Evolutionary conservation across 164 flowering plant genomes (phyloP).

Genomic region (Dillenia turbinata): DNA sequence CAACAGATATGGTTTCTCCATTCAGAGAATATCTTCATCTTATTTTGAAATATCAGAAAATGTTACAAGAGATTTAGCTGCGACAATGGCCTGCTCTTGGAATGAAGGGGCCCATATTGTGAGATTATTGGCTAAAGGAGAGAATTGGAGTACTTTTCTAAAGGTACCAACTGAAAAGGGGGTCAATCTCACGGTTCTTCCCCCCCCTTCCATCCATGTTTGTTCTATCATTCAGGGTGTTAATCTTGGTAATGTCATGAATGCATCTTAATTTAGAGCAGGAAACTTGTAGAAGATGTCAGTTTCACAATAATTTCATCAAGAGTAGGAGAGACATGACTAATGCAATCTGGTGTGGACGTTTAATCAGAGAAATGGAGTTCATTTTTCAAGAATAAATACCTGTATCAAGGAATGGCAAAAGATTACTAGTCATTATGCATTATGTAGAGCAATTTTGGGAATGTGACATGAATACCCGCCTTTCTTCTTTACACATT

Average conservation of each 20-base stretch:
- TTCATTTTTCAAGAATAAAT: too few relatives aligned
- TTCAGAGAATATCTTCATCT: constrained; percentile 36
- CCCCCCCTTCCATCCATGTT: neutral
- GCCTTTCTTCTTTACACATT: neutral
- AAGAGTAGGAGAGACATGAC: too few relatives aligned
- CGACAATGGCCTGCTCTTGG: constrained; percentile 38
- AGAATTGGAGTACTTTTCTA: constrained; percentile 60
- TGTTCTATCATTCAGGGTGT: neutral
- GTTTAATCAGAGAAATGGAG: too few relatives aligned
- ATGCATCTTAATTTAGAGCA: too few relatives aligned
- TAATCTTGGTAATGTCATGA: too few relatives aligned
- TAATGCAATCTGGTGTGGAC: too few relatives aligned
- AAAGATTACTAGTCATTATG: neutral
- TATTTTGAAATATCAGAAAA: constrained; percentile 56
- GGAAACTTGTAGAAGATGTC: too few relatives aligned
- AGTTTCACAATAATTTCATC: too few relatives aligned
- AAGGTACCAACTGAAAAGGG: constrained; percentile 42
- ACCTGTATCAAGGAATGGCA: too few relatives aligned
- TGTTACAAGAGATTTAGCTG: constrained; percentile 25
- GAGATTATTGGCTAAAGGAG: constrained; percentile 50
- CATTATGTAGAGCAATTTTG: neutral
- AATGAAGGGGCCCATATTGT: constrained; percentile 33
- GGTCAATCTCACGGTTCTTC: neutral
- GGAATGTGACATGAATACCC: too few relatives aligned
- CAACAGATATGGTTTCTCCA: constrained; percentile 44